Evolutionary conservation across 225 moss, liverwort and hornwort species (phyloP), one percentile per base, ranked within the genome.

Genomic region (Bryoerythrophyllum caledonicum): DNA sequence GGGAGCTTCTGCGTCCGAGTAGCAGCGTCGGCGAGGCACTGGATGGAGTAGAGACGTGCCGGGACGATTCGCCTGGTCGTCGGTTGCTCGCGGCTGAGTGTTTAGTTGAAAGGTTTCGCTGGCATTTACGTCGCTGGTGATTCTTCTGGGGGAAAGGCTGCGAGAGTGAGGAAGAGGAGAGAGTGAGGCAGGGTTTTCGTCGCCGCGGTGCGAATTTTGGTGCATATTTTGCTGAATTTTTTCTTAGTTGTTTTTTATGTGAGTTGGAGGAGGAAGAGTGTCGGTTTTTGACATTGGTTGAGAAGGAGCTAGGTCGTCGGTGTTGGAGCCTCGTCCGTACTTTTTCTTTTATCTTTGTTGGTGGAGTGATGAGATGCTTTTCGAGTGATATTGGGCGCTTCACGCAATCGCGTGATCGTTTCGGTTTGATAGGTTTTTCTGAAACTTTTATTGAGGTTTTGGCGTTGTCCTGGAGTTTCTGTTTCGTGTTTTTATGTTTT

Each of bases 351-450:
- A n/a, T n/a, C n/a, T 38, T 58, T 32, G 1, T 7, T 55, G 38
- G 63, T 68, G 44, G 63, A 71, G 51, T 79, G 78, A 66, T 19
- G 72, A 1, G 60, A 52, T 44, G 44, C 14, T 15, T 44, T 44
- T 14, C 44, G 44, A 48, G 74, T 58, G 78, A 75, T 81, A 63
- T 58, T 38, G 51, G 52, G 58, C 58, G 68, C 15, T 35, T 20
- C 81, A 84, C 78, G 78, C 81, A 82, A 78, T 85, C 81, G 59
- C 66, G 46, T 81, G 81, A 71, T 78, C 55, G 38, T 74, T 30
- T 21, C 52, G 44, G 43, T 70, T 35, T 55, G 17, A 71, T 76
- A 72, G 79, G 78, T 82, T 81, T 76, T 63, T 67, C 40, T 26
- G 34, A 41, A 15, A 32, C 73, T 20, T 15, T 23, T 58, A 27